Conservation (phyloP, 768 basidiomycete species). For the Trametes sanguinea region DNA sequence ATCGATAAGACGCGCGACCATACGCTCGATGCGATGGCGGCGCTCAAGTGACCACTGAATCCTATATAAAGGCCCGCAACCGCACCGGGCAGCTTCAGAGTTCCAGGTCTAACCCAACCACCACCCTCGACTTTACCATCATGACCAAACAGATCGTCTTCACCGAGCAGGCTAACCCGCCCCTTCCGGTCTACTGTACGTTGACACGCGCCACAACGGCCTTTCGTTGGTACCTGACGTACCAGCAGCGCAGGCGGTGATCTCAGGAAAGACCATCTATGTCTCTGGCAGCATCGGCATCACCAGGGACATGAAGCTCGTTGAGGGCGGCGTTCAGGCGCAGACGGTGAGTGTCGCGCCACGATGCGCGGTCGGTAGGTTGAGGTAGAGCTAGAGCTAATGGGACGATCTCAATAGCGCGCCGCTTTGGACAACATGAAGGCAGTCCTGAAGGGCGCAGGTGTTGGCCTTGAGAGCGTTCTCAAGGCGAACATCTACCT, state of each 20-base stretch:
- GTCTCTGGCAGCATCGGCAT: conserved; percentile 45
- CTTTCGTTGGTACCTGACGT: background rate
- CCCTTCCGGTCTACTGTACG: conserved; percentile 39
- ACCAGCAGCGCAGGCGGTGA: conserved; percentile 40
- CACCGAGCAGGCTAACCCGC: conserved; percentile 35
- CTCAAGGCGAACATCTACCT: conserved; percentile 46
- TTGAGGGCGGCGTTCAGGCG: conserved; percentile 38
- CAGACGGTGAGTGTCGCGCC: conserved; percentile 38
- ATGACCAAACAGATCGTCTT: conserved; percentile 37
- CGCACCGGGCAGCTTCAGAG: background rate
- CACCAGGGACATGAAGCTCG: conserved; percentile 33
- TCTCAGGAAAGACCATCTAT: conserved; percentile 39
- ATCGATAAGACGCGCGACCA: conserved; percentile 3
- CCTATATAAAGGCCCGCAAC: conserved; percentile 1
- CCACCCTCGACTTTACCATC: background rate
- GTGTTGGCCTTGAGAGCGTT: conserved; percentile 39
- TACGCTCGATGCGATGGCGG: background rate
- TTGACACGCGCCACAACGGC: background rate
- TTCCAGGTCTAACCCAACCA: background rate
- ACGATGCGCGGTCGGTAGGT: too few relatives aligned
- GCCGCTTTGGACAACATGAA: conserved; percentile 43
- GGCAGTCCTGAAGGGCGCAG: conserved; percentile 40
- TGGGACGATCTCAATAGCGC: conserved; percentile 28
- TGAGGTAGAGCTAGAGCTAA: background rate
- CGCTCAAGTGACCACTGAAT: background rate